Evolutionary conservation across 768 basidiomycete species (phyloP).

Genomic region (Leccinellum rugosiceps): DNA sequence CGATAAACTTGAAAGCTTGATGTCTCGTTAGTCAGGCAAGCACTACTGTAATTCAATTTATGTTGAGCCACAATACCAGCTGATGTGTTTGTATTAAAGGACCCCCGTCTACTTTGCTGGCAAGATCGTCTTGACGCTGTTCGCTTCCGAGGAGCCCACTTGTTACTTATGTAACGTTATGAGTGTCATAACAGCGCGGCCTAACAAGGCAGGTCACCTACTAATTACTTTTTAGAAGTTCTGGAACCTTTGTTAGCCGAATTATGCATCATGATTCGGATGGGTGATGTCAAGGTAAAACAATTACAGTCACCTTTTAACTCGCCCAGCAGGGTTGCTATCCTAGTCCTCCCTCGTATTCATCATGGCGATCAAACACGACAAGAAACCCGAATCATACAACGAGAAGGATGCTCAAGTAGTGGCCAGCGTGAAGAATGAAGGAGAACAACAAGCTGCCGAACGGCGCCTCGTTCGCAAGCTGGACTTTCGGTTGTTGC

Average conservation of each 20-base stretch:
- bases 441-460: slow-evolving; percentile 10
- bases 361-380: slow-evolving; percentile 12
- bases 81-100: too few species aligned
- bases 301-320: not conserved
- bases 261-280: not conserved
- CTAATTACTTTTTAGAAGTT: not conserved
- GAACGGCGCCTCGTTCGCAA: slow-evolving; percentile 45
- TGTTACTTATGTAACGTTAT: not conserved
- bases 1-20: too few species aligned
- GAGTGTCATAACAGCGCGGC: not conserved
- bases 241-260: not conserved
- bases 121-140: too few species aligned
- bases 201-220: not conserved
- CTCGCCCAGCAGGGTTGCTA: not conserved
- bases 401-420: not conserved
- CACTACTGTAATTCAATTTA: too few species aligned
- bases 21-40: too few species aligned
- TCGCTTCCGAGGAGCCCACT: too few species aligned
- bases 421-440: not conserved
- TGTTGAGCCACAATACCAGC: too few species aligned
- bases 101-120: too few species aligned
- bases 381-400: slow-evolving; percentile 16
- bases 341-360: not conserved
- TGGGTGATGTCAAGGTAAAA: not conserved
- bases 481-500: slow-evolving; percentile 54